Evolutionary conservation across 805 yeast species (phyloP).

Genomic region (Candida loeiensis): DNA sequence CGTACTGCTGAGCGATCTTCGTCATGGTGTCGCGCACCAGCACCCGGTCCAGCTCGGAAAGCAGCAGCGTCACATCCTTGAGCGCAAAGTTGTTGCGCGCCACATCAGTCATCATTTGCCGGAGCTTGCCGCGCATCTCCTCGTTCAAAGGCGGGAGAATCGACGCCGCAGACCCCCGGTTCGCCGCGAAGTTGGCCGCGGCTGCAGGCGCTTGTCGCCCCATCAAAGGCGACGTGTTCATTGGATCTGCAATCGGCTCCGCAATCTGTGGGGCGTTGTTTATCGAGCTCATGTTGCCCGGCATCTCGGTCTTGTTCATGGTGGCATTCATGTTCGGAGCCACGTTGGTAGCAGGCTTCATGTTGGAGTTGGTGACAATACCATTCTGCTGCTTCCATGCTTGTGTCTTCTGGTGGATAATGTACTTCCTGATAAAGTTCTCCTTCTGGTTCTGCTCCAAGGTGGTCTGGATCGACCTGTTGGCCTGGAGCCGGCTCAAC

Average conservation of each 20-base stretch:
- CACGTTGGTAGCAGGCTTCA: conserved; percentile 1
- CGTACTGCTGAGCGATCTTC: conserved; percentile 55
- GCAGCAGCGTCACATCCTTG: conserved; percentile 58
- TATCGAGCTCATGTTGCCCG: too few species aligned
- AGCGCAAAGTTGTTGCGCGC: conserved; percentile 61
- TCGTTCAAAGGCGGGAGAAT: conserved; percentile 47
- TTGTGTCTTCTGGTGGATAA: conserved; percentile 36
- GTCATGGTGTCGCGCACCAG: conserved; percentile 53
- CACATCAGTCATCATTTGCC: conserved; percentile 66
- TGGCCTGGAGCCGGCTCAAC: conserved; percentile 33
- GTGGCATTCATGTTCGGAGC: conserved; percentile 19
- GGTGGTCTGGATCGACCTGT: conserved; percentile 30
- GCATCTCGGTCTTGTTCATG: conserved; percentile 14
- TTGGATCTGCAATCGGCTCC: conserved; percentile 15
- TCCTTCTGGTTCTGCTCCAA: conserved; percentile 38
- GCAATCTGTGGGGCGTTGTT: too few species aligned
- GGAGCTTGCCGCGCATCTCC: conserved; percentile 59
- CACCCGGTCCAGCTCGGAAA: conserved; percentile 63
- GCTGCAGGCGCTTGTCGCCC: conserved; percentile 3
- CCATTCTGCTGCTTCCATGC: conserved; percentile 28
- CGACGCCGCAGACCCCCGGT: too few species aligned
- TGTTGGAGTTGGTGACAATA: conserved; percentile 7
- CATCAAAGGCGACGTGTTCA: conserved; percentile 19
- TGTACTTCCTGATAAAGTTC: conserved; percentile 35
- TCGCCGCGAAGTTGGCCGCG: background rate